phyloP scores from a whole-genome alignment of 768 basidiomycete genomes.

The Lentinula sp. region DNA sequence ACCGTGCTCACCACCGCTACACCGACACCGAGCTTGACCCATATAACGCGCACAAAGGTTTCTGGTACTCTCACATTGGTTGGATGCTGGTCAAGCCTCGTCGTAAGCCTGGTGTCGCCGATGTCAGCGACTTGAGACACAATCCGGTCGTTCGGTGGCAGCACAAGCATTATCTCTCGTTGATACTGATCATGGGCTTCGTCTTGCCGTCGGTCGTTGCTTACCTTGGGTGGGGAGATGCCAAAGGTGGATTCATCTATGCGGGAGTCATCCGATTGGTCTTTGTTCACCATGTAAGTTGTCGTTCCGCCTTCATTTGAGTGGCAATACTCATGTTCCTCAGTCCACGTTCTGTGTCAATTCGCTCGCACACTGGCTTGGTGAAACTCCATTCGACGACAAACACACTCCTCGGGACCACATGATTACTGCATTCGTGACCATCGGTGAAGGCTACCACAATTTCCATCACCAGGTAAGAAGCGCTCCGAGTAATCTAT shows the following conservation, averaged over 20 bases:
- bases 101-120: constrained; percentile 83
- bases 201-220: constrained; percentile 72
- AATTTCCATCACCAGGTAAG: constrained; percentile 84
- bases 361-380: constrained; percentile 95
- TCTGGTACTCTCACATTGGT: constrained; percentile 81
- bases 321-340: neutral
- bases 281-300: constrained; percentile 84
- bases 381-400: constrained; percentile 89
- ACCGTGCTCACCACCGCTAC: constrained; percentile 96
- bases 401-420: constrained; percentile 93
- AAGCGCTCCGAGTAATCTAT: neutral
- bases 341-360: constrained; percentile 96
- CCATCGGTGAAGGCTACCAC: constrained; percentile 96
- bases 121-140: constrained; percentile 80
- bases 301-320: neutral
- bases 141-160: constrained; percentile 83
- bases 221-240: constrained; percentile 82
- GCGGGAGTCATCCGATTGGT: constrained; percentile 71
- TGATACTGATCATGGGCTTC: constrained; percentile 69
- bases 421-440: constrained; percentile 81
- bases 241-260: constrained; percentile 79
- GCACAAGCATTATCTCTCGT: constrained; percentile 67
- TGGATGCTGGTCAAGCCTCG: constrained; percentile 95
- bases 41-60: constrained; percentile 87
- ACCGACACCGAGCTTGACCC: constrained; percentile 97